Evolutionary conservation across 164 flowering plant genomes (phyloP).

Genomic region (Sextonia rubra): DNA sequence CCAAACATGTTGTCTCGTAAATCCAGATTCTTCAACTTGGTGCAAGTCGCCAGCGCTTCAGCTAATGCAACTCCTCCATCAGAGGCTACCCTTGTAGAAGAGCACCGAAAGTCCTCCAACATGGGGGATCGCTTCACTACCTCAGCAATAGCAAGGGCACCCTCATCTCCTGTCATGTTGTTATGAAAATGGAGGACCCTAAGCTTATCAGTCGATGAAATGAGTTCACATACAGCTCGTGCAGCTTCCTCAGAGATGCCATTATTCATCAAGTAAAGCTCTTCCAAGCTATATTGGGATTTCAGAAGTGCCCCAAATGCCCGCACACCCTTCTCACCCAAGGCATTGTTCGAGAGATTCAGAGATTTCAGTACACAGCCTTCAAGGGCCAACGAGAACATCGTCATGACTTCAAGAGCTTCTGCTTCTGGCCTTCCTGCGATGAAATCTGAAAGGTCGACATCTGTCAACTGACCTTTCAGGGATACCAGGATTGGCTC

Average conservation of each 20-base stretch:
- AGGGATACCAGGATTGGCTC: conserved; percentile 63
- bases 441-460: conserved; percentile 84
- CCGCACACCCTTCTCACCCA: conserved; percentile 94
- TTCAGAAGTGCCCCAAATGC: conserved; percentile 75
- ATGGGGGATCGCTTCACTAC: conserved; percentile 57
- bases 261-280: conserved; percentile 84
- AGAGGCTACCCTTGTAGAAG: conserved; percentile 79
- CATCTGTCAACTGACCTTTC: conserved; percentile 68
- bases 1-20: conserved; percentile 90
- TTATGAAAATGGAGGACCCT: conserved; percentile 80
- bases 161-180: conserved; percentile 96
- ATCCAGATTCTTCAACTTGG: conserved; percentile 67
- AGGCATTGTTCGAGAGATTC: conserved; percentile 80
- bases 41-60: conserved; percentile 53
- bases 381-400: conserved; percentile 66
- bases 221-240: conserved; percentile 64
- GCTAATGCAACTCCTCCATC: conserved; percentile 77
- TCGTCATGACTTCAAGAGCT: conserved; percentile 83
- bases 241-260: conserved; percentile 98
- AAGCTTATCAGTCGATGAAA: conserved; percentile 80
- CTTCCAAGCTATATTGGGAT: conserved; percentile 75
- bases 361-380: conserved; percentile 60
- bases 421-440: conserved; percentile 85
- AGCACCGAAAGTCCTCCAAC: conserved; percentile 88
- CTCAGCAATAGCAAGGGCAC: conserved; percentile 75